These are phyloP conservation scores for Trichophyton mentagrophytes DNA, from an alignment of 2,329 filamentous ascomycete genomes.

Conservation along the genomic window DNA sequence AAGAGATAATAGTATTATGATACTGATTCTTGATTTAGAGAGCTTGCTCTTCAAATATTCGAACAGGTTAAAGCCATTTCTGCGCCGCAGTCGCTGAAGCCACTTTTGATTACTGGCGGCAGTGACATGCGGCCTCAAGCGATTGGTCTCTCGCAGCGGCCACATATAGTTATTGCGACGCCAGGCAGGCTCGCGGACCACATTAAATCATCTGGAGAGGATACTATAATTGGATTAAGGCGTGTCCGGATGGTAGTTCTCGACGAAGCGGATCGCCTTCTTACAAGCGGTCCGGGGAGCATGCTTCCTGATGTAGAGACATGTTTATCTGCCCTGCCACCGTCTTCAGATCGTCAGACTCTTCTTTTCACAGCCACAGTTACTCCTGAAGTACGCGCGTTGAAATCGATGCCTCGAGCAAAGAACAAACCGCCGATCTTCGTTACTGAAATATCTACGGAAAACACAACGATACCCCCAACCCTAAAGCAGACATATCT, in stretches of 20 bases:
- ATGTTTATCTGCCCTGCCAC: constrained; percentile 69
- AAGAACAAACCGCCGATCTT: constrained; percentile 65
- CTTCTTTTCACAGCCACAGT: constrained; percentile 93
- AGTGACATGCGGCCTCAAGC: constrained; percentile 87
- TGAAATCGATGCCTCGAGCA: constrained; percentile 63
- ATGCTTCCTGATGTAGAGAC: constrained; percentile 93
- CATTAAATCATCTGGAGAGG: constrained; percentile 77
- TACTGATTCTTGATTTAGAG: constrained; percentile 35
- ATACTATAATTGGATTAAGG: constrained; percentile 70
- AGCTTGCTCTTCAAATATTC: constrained; percentile 88
- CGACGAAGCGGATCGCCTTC: constrained; percentile 85
- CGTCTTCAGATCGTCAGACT: constrained; percentile 69
- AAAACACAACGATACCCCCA: constrained; percentile 58
- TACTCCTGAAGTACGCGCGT: constrained; percentile 75
- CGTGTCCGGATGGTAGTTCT: constrained; percentile 78
- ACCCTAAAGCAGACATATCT: constrained; percentile 76
- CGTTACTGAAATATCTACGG: constrained; percentile 70
- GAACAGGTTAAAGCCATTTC: constrained; percentile 94
- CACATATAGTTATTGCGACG: constrained; percentile 88
- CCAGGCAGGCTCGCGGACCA: constrained; percentile 89
- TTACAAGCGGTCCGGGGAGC: constrained; percentile 61
- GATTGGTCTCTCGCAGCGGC: constrained; percentile 64
- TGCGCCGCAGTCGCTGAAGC: constrained; percentile 73
- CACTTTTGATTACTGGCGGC: constrained; percentile 80
- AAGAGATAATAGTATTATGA: not conserved